Percentiles rank a stretch among this genome's conserved stretches.
phyloP scores from a whole-genome alignment of 2,329 filamentous ascomycete species.

The Fusarium coffeatum region DNA sequence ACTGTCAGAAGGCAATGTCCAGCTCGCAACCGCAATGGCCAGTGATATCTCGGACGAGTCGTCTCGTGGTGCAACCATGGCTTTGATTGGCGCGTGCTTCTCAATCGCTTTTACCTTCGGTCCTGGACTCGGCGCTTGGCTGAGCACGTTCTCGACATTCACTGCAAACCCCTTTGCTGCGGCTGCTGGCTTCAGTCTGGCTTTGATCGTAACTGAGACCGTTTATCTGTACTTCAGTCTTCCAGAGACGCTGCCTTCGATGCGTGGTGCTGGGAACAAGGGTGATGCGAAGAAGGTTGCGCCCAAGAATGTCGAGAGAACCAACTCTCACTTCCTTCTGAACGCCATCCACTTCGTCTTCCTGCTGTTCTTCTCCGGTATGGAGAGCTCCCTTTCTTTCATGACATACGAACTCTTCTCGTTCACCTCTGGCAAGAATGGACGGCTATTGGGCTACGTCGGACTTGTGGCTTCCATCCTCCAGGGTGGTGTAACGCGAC shows the following conservation, averaged over 20 bases:
- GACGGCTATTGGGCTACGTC: constrained; percentile 87
- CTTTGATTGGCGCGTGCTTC: constrained; percentile 95
- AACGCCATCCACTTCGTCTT: constrained; percentile 91
- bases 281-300: constrained; percentile 29
- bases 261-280: constrained; percentile 53
- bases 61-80: constrained; percentile 91
- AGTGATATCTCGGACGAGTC: constrained; percentile 92
- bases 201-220: constrained; percentile 87
- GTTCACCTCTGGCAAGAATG: constrained; percentile 83
- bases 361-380: constrained; percentile 95
- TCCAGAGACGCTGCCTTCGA: constrained; percentile 84
- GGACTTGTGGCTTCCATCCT: constrained; percentile 92
- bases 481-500: constrained; percentile 90
- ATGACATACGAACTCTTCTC: constrained; percentile 96
- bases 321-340: constrained; percentile 85
- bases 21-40: constrained; percentile 94
- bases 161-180: constrained; percentile 93
- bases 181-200: constrained; percentile 87
- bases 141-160: constrained; percentile 81
- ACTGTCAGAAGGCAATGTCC: constrained; percentile 95
- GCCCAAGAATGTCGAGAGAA: constrained; percentile 61
- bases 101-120: constrained; percentile 97
- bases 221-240: constrained; percentile 85
- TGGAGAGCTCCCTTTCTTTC: constrained; percentile 97
- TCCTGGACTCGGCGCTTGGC: constrained; percentile 87